phyloP scores from a whole-genome alignment of 202 grass and related monocot genomes.

The Cymbopogon flexuosus region DNA sequence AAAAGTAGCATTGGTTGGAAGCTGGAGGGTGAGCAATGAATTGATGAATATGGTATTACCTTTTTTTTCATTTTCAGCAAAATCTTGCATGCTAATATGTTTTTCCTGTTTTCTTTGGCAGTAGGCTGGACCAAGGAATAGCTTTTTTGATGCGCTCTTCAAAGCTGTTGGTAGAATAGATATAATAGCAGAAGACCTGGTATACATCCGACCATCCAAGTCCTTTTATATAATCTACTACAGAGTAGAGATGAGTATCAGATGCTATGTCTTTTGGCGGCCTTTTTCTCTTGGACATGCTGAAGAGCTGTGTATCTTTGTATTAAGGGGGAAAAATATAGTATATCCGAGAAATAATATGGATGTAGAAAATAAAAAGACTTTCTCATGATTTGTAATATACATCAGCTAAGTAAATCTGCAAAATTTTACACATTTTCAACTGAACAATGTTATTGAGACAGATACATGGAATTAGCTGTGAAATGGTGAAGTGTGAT shows the following conservation, averaged over 20 bases:
- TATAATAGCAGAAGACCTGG: conserved; percentile 96
- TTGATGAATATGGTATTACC: conserved; percentile 15
- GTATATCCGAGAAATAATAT: neutral
- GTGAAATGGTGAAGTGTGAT: neutral
- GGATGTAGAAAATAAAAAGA: neutral
- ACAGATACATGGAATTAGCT: neutral
- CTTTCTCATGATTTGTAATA: neutral
- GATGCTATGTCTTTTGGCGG: neutral
- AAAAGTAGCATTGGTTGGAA: conserved; percentile 72
- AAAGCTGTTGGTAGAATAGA: conserved; percentile 70
- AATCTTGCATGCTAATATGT: conserved; percentile 20
- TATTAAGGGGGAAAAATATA: neutral
- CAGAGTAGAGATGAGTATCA: neutral
- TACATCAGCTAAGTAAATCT: neutral
- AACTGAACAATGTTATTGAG: neutral
- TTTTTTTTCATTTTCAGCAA: conserved; percentile 6
- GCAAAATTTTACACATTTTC: neutral
- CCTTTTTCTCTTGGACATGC: neutral
- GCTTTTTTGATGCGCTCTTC: conserved; percentile 83
- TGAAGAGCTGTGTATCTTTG: neutral
- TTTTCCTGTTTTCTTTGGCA: conserved; percentile 50
- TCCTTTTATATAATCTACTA: neutral
- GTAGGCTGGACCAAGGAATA: conserved; percentile 97
- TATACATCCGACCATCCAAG: conserved; percentile 23
- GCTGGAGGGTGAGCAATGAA: conserved; percentile 72